These are phyloP conservation scores for Xylaria venustula DNA, from an alignment of 495 filamentous ascomycete species.

Conservation along the genomic window DNA sequence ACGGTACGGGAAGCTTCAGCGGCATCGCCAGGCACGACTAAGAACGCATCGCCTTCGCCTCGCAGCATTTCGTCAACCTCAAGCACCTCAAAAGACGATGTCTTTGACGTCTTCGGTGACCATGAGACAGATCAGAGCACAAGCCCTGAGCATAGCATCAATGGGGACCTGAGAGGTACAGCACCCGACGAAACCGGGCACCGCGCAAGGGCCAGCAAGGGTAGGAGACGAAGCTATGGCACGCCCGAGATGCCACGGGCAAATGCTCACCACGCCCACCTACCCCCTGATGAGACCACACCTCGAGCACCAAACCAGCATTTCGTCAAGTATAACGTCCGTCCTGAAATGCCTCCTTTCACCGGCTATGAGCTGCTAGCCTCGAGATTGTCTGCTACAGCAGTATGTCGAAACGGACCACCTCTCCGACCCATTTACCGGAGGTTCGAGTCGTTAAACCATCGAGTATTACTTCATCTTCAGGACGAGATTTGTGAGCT, in stretches of 20 bases:
- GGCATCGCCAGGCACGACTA: conserved; percentile 27
- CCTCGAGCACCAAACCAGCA: conserved; percentile 28
- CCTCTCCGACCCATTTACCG: conserved; percentile 72
- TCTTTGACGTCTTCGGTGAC: conserved; percentile 29
- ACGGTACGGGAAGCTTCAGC: conserved; percentile 26
- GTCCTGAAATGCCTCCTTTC: conserved; percentile 38
- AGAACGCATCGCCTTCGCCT: conserved; percentile 21
- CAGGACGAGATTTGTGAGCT: conserved; percentile 84
- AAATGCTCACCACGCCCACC: conserved; percentile 26
- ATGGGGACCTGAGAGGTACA: conserved; percentile 22
- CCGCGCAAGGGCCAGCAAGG: conserved; percentile 10
- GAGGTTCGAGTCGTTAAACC: conserved; percentile 80
- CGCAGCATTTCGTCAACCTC: conserved; percentile 34
- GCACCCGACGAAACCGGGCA: conserved; percentile 9
- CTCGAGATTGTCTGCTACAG: conserved; percentile 53
- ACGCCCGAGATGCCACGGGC: conserved; percentile 34
- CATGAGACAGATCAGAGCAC: conserved; percentile 47
- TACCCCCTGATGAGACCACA: conserved; percentile 27
- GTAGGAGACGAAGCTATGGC: conserved; percentile 29
- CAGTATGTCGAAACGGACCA: conserved; percentile 18
- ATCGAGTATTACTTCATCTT: conserved; percentile 79
- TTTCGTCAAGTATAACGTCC: conserved; percentile 26
- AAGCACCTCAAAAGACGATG: conserved; percentile 35
- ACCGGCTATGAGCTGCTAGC: conserved; percentile 70
- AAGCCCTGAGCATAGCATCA: conserved; percentile 39